Evolutionary conservation across 768 basidiomycete species (phyloP).

Genomic region (Tulasnella sp.): DNA sequence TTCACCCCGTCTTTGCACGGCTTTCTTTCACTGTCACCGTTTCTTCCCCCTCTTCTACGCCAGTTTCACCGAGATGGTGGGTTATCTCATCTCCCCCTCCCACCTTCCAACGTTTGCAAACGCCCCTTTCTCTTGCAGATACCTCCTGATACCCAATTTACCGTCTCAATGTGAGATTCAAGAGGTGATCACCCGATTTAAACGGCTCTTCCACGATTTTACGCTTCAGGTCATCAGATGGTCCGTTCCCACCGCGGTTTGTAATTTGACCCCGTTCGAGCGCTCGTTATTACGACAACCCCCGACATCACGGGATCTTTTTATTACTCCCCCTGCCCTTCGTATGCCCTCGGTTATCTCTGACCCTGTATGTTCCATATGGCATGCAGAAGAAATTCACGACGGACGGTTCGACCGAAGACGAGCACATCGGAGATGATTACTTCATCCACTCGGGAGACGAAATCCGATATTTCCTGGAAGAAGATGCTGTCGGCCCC

Average conservation of each 20-base stretch:
- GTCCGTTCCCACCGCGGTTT: slow-evolving; percentile 43
- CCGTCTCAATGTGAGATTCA: slow-evolving; percentile 54
- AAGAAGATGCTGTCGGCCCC: no score
- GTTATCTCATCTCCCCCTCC: slow-evolving; percentile 33
- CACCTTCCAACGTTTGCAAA: neutral
- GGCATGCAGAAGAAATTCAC: slow-evolving; percentile 79
- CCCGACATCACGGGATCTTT: neutral
- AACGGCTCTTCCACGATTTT: slow-evolving; percentile 72
- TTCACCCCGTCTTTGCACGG: slow-evolving; percentile 32
- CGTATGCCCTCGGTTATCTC: neutral
- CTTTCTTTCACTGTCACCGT: no score
- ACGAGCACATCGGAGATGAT: no score
- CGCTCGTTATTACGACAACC: neutral
- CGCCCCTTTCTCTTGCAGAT: slow-evolving; percentile 46
- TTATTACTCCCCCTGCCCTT: neutral
- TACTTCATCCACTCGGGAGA: no score
- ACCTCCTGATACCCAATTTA: slow-evolving; percentile 74
- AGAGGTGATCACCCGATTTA: slow-evolving; percentile 65
- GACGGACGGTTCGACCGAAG: slow-evolving; percentile 48
- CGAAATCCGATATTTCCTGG: no score
- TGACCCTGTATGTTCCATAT: neutral
- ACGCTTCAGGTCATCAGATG: slow-evolving; percentile 67
- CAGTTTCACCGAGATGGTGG: slow-evolving; percentile 63
- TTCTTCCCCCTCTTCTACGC: neutral
- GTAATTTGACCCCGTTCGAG: neutral